These are phyloP conservation scores for Melaleuca alternifolia DNA, from an alignment of 345 rosid genomes.

Conservation along the genomic window DNA sequence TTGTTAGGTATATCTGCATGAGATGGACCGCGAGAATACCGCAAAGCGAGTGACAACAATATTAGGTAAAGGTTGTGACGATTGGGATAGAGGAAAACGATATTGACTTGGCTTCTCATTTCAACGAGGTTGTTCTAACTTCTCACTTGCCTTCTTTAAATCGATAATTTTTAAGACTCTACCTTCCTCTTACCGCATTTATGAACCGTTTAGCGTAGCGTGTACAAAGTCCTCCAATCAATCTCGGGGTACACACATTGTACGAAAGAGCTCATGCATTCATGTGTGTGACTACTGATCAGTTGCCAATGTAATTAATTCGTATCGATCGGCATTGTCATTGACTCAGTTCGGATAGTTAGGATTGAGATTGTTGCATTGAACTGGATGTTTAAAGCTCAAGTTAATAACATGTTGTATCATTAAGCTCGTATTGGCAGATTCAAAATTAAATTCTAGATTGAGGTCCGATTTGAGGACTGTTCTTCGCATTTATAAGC, in stretches of 20 bases:
- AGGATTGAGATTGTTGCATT: not conserved
- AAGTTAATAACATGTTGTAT: not conserved
- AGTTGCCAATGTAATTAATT: not conserved
- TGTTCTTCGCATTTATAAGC: not conserved
- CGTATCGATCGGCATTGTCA: not conserved
- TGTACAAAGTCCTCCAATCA: not conserved
- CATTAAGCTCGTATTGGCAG: not conserved
- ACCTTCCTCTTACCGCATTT: not conserved
- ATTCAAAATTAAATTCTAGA: not conserved
- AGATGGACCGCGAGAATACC: not conserved
- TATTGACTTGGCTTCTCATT: not conserved
- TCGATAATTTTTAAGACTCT: not conserved
- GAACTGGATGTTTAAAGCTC: not conserved
- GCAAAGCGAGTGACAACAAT: not conserved
- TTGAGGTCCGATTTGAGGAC: not conserved
- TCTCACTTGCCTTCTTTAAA: not conserved
- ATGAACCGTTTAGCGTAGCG: not conserved
- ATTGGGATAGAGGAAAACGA: not conserved
- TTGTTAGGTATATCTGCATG: not conserved
- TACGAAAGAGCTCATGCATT: not conserved
- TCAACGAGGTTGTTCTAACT: not conserved
- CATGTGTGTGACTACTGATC: not conserved
- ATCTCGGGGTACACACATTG: not conserved
- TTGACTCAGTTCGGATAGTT: not conserved
- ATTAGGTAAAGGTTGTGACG: not conserved